A percentile compares a stretch with the other conserved stretches of the same genome.
Evolutionary conservation across 2,329 filamentous ascomycete genomes (phyloP).

Genomic region (Neocatenulostroma microsporum): DNA sequence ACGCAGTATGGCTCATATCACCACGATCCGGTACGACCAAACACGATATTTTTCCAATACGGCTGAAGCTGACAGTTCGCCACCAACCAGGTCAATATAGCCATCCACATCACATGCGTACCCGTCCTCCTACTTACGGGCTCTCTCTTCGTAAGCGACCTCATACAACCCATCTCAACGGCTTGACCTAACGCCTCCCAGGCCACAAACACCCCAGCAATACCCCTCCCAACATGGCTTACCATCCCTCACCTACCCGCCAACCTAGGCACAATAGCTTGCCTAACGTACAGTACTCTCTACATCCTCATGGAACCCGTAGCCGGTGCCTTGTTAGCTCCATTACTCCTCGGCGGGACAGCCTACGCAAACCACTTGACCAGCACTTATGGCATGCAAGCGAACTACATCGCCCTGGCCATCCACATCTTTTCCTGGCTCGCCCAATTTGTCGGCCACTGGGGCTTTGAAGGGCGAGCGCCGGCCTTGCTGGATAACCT

Average conservation of each 20-base stretch:
- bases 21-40: conserved; percentile 59
- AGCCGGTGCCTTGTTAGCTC: conserved; percentile 68
- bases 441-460: conserved; percentile 85
- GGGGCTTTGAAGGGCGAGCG: conserved; percentile 76
- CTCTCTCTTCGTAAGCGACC: conserved; percentile 58
- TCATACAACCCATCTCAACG: background rate
- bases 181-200: conserved; percentile 22
- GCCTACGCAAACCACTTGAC: conserved; percentile 70
- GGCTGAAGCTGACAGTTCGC: conserved; percentile 18
- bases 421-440: conserved; percentile 74
- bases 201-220: conserved; percentile 50
- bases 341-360: conserved; percentile 66
- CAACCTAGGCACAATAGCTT: conserved; percentile 52
- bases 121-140: conserved; percentile 64
- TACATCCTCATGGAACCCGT: conserved; percentile 93
- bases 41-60: too few species aligned
- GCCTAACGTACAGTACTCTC: conserved; percentile 61
- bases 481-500: conserved; percentile 88
- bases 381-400: conserved; percentile 51
- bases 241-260: conserved; percentile 51
- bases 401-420: conserved; percentile 58
- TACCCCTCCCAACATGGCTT: conserved; percentile 48
- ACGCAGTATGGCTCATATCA: conserved; percentile 75
- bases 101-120: conserved; percentile 73
- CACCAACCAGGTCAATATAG: conserved; percentile 56